Conservation (phyloP, 352 stramenopile genomes). For the Blastocystis sp. region DNA sequence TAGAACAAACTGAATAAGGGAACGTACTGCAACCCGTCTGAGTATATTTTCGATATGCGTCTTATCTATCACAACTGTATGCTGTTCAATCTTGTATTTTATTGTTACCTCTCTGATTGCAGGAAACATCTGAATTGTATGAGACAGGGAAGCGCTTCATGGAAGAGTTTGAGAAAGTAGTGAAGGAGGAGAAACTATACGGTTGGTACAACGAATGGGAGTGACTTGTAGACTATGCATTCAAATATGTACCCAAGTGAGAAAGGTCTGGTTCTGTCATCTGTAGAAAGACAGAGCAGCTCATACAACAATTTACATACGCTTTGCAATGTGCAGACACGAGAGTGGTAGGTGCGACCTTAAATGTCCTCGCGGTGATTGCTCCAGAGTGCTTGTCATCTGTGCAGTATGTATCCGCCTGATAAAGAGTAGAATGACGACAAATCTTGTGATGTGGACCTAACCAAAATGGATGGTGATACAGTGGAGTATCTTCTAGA, state of each 20-base stretch:
- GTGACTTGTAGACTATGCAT: slow-evolving; percentile 26
- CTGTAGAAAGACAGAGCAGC: slow-evolving; percentile 6
- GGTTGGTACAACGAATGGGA: not conserved
- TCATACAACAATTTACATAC: not conserved
- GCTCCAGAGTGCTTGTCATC: not conserved
- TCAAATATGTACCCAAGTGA: not conserved
- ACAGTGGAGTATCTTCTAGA: slow-evolving; percentile 26
- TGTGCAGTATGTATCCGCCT: not conserved
- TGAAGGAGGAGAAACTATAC: not conserved
- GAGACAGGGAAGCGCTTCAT: slow-evolving; percentile 9
- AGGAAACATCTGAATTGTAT: slow-evolving; percentile 1
- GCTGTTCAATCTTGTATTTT: not conserved
- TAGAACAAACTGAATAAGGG: slow-evolving; percentile 25
- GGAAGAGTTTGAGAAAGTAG: not conserved
- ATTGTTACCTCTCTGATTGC: not conserved
- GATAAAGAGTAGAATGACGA: slow-evolving; percentile 5
- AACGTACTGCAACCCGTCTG: not conserved
- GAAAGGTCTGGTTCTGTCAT: not conserved
- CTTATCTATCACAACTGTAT: slow-evolving; percentile 41
- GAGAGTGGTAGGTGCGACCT: not conserved
- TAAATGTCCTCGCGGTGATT: not conserved
- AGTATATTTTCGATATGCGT: slow-evolving; percentile 47
- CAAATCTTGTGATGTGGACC: not conserved
- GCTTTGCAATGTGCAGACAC: not conserved
- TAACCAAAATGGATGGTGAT: not conserved